A percentile compares a stretch with the other conserved stretches of the same genome.
Evolutionary conservation across 352 stramenopile genomes (phyloP).

Genomic region (Elongisporangium senticosum): DNA sequence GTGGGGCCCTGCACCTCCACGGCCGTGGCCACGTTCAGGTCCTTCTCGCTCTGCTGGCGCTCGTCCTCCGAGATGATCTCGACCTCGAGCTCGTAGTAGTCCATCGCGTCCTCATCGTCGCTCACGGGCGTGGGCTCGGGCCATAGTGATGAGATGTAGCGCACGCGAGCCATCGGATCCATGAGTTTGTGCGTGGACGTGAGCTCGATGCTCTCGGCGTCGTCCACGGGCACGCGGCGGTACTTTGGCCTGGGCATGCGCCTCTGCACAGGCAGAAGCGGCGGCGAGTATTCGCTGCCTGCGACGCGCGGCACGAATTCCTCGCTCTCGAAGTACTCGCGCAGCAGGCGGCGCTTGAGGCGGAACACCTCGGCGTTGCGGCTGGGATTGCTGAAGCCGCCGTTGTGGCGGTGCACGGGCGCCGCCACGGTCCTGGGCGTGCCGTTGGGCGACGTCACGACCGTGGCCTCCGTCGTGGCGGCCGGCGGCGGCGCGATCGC

Average conservation of each 20-base stretch:
- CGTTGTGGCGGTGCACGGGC: constrained; percentile 51
- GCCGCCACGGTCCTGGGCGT: constrained; percentile 38
- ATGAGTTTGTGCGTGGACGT: constrained; percentile 29
- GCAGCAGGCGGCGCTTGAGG: constrained; percentile 56
- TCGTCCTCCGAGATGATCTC: constrained; percentile 67
- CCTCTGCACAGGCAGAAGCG: constrained; percentile 1
- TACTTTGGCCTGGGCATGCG: constrained; percentile 39
- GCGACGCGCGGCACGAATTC: constrained; percentile 18
- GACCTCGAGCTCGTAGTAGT: constrained; percentile 76
- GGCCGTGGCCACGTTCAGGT: constrained; percentile 1
- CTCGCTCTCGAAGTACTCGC: constrained; percentile 45
- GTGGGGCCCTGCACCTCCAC: no score
- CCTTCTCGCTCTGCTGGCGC: constrained; percentile 6
- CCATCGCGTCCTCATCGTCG: constrained; percentile 64
- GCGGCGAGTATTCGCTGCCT: background rate
- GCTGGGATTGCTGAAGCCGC: constrained; percentile 68
- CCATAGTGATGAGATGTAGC: constrained; percentile 70
- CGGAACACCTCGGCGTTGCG: constrained; percentile 63
- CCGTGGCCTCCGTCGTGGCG: constrained; percentile 35
- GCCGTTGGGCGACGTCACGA: constrained; percentile 43
- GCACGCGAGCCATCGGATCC: constrained; percentile 34
- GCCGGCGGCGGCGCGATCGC: constrained; percentile 37
- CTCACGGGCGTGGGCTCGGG: constrained; percentile 54
- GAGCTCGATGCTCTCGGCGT: constrained; percentile 33
- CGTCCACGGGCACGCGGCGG: constrained; percentile 30